Conservation (phyloP, 805 yeast genomes). For the Myxozyma neotropica region DNA sequence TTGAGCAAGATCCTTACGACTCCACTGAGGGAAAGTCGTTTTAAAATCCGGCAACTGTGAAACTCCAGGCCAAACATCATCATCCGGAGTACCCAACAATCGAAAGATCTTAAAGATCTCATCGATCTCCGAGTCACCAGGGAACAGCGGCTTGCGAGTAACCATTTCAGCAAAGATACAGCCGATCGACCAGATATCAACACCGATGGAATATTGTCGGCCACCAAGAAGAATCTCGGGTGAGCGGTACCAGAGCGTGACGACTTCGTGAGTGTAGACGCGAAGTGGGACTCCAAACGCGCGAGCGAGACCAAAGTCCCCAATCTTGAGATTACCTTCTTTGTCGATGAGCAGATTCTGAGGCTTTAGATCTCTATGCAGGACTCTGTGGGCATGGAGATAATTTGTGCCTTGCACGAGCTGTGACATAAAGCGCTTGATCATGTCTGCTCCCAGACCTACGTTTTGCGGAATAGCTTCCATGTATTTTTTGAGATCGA, state of each 20-base stretch:
- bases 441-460: constrained; percentile 86
- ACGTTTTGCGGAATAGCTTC: constrained; percentile 89
- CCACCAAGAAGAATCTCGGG: constrained; percentile 97
- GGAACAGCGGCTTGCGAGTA: constrained; percentile 89
- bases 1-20: constrained; percentile 64
- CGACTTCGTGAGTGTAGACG: constrained; percentile 97
- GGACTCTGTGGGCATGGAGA: constrained; percentile 91
- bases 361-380: constrained; percentile 95
- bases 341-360: constrained; percentile 93
- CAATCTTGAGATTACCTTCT: constrained; percentile 89
- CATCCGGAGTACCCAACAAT: constrained; percentile 90
- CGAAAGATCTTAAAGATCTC: constrained; percentile 93
- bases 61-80: constrained; percentile 93
- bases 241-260: constrained; percentile 95
- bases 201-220: constrained; percentile 95
- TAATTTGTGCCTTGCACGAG: constrained; percentile 86
- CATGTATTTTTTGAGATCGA: constrained; percentile 96
- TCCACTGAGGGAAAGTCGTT: constrained; percentile 91
- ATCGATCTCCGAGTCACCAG: constrained; percentile 97
- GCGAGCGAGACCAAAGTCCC: constrained; percentile 93
- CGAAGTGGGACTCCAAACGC: constrained; percentile 97
- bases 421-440: constrained; percentile 91
- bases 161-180: constrained; percentile 98
- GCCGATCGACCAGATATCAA: constrained; percentile 98
- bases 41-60: constrained; percentile 88